Evolutionary conservation across 768 basidiomycete species (phyloP).

Genomic region (Lentinula lateritia): DNA sequence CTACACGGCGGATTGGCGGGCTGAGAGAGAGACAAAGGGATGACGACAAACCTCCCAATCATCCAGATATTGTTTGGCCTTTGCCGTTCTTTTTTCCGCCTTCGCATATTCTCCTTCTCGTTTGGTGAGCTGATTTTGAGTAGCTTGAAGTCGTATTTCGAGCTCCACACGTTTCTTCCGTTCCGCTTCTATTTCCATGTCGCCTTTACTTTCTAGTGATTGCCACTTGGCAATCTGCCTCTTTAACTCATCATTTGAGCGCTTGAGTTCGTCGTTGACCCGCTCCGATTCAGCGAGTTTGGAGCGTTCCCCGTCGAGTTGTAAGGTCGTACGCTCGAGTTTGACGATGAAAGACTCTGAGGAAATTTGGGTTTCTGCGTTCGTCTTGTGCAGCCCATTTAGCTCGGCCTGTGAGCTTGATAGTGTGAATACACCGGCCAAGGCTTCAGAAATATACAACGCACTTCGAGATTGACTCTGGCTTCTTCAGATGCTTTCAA

Average conservation of each 20-base stretch:
- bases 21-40: background rate
- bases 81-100: slow-evolving; percentile 34
- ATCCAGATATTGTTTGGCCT: slow-evolving; percentile 32
- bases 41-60: slow-evolving; percentile 39
- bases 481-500: slow-evolving; percentile 34
- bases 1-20: slow-evolving; percentile 22
- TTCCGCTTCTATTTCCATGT: slow-evolving; percentile 47
- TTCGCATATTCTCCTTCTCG: slow-evolving; percentile 28
- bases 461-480: slow-evolving; percentile 42
- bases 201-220: slow-evolving; percentile 58
- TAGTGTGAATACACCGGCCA: background rate
- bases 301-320: slow-evolving; percentile 51
- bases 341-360: slow-evolving; percentile 41
- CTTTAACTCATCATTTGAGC: slow-evolving; percentile 47
- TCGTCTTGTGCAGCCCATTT: slow-evolving; percentile 40
- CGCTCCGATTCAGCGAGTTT: slow-evolving; percentile 50
- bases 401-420: slow-evolving; percentile 26
- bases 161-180: slow-evolving; percentile 52
- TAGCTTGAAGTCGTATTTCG: slow-evolving; percentile 46
- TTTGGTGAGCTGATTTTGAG: slow-evolving; percentile 32
- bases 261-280: slow-evolving; percentile 52
- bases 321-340: slow-evolving; percentile 52
- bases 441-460: slow-evolving; percentile 10
- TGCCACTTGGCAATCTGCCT: slow-evolving; percentile 70
- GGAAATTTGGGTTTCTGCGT: slow-evolving; percentile 43